These are phyloP conservation scores for Ceratocystis papillata DNA, from an alignment of 2,329 filamentous ascomycete species.

Conservation along the genomic window DNA sequence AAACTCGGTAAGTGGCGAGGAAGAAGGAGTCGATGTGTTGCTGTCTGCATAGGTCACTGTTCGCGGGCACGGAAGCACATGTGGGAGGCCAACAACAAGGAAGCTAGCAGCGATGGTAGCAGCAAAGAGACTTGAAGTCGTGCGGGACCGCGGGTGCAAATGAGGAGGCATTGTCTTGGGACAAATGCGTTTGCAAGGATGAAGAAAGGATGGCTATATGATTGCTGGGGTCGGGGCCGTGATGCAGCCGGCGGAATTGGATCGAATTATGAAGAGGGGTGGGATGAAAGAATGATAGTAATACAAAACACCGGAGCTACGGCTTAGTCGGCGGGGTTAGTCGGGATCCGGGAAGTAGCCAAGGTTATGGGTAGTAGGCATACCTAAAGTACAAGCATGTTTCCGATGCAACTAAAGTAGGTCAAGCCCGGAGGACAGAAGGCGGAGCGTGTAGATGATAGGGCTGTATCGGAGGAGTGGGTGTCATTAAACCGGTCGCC, in stretches of 20 bases:
- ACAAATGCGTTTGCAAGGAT: background rate
- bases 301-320: background rate
- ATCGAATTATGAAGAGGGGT: background rate
- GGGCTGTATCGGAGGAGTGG: background rate
- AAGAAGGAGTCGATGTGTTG: background rate
- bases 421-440: background rate
- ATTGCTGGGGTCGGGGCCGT: background rate
- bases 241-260: background rate
- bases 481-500: background rate
- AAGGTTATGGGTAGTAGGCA: background rate
- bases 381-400: background rate
- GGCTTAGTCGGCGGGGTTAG: background rate
- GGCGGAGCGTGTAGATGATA: background rate
- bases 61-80: slow-evolving; percentile 82
- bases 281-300: background rate
- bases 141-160: slow-evolving; percentile 84
- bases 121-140: slow-evolving; percentile 88
- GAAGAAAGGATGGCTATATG: background rate
- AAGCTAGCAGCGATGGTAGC: slow-evolving; percentile 85
- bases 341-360: background rate
- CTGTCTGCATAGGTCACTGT: slow-evolving; percentile 67
- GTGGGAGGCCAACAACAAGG: slow-evolving; percentile 81
- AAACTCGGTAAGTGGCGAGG: slow-evolving; percentile 17
- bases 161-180: slow-evolving; percentile 60
- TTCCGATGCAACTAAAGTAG: background rate